Evolutionary conservation across 106 monocot species (phyloP).

Genomic region (Xerophyta viscosa): DNA sequence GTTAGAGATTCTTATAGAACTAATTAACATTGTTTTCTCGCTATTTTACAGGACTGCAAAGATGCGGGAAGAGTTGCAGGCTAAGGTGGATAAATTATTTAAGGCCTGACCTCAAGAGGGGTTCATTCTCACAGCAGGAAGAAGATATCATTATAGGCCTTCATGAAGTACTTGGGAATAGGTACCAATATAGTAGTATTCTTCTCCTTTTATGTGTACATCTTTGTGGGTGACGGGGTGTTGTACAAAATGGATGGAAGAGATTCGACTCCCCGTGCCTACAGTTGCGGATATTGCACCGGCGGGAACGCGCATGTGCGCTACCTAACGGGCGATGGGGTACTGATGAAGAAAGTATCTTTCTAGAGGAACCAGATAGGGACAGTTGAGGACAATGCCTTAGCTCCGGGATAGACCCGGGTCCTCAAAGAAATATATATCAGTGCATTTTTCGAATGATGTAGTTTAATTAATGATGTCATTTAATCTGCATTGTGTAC

Average conservation of each 20-base stretch:
- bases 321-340: too few species aligned
- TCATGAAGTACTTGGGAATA: conserved; percentile 50
- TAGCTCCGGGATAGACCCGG: too few species aligned
- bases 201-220: background rate
- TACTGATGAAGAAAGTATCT: too few species aligned
- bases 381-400: too few species aligned
- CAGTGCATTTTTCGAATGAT: too few species aligned
- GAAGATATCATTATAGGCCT: conserved; percentile 42
- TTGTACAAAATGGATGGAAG: too few species aligned
- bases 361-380: too few species aligned
- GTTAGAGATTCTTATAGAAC: background rate
- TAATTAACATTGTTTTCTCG: background rate
- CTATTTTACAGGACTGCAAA: conserved; percentile 32
- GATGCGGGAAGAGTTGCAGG: conserved; percentile 66
- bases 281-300: too few species aligned
- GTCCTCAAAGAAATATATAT: too few species aligned
- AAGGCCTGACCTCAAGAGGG: conserved; percentile 63
- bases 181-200: conserved; percentile 8
- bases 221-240: too few species aligned
- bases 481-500: background rate
- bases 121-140: conserved; percentile 50
- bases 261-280: too few species aligned
- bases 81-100: conserved; percentile 63
- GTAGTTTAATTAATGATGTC: background rate
- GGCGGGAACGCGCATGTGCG: too few species aligned